Evolutionary conservation across 306 rosid species (phyloP).

Genomic region (Styphnolobium japonicum): DNA sequence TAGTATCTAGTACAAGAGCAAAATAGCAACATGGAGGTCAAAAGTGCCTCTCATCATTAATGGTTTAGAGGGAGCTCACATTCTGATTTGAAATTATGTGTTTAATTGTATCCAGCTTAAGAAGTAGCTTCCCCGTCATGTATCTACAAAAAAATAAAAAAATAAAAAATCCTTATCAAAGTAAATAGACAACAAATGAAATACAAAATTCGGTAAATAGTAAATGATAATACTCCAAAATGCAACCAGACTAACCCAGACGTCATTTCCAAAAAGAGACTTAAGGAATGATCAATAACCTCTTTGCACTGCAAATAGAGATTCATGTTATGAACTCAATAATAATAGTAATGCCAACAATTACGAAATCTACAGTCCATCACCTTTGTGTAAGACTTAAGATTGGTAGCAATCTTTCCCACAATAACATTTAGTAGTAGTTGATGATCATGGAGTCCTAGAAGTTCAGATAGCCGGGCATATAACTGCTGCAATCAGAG

Average conservation of each 20-base stretch:
- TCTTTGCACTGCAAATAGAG: slow-evolving; percentile 42
- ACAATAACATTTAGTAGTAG: slow-evolving; percentile 72
- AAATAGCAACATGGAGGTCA: neutral
- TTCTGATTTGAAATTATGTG: slow-evolving; percentile 32
- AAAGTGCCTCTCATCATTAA: slow-evolving; percentile 5
- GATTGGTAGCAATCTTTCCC: slow-evolving; percentile 86
- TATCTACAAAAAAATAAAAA: slow-evolving; percentile 25
- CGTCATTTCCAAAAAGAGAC: slow-evolving; percentile 44
- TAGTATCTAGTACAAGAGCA: neutral
- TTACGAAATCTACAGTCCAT: neutral
- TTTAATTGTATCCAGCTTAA: slow-evolving; percentile 38
- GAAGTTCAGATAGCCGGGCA: slow-evolving; percentile 82
- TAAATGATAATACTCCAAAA: slow-evolving; percentile 6
- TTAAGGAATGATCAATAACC: slow-evolving; percentile 45
- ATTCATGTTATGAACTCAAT: slow-evolving; percentile 10
- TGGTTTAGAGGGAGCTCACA: slow-evolving; percentile 28
- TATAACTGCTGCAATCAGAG: slow-evolving; percentile 78
- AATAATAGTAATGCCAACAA: neutral
- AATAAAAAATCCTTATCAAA: neutral
- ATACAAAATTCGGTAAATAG: neutral
- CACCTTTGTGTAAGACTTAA: slow-evolving; percentile 83
- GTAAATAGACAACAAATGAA: slow-evolving; percentile 4
- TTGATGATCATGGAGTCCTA: slow-evolving; percentile 86
- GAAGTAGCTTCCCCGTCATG: slow-evolving; percentile 40
- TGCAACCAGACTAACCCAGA: slow-evolving; percentile 42